Percentiles rank a stretch among this genome's conserved stretches.
Evolutionary conservation across 2,329 filamentous ascomycete genomes (phyloP).

Genomic region (Arthrinium puccinioides): DNA sequence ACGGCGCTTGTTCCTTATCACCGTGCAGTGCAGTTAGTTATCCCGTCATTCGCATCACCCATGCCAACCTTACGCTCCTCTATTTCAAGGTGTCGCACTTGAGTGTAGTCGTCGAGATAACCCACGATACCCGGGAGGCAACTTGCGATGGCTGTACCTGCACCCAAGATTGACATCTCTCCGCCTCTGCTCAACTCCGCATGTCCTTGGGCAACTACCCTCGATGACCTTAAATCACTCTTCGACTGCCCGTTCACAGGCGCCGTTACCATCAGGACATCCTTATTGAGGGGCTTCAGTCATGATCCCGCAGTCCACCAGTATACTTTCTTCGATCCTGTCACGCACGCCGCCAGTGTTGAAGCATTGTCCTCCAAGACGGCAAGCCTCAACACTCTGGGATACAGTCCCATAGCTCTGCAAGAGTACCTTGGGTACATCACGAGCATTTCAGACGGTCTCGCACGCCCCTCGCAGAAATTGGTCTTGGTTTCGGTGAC

Average conservation of each 20-base stretch:
- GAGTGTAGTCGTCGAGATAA: no score
- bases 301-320: constrained; percentile 56
- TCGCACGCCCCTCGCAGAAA: constrained; percentile 31
- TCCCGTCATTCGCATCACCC: no score
- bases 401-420: constrained; percentile 62
- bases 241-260: constrained; percentile 58
- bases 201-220: constrained; percentile 66
- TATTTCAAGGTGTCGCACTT: no score
- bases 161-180: constrained; percentile 34
- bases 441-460: constrained; percentile 30
- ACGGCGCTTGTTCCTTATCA: no score
- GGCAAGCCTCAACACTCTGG: constrained; percentile 61
- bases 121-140: no score
- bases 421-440: constrained; percentile 52
- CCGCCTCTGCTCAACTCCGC: constrained; percentile 70
- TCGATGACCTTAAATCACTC: constrained; percentile 52
- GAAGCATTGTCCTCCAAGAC: constrained; percentile 15
- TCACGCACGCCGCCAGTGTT: constrained; percentile 11
- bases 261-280: constrained; percentile 68
- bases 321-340: constrained; percentile 56
- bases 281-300: constrained; percentile 55
- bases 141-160: no score
- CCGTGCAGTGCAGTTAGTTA: no score
- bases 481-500: constrained; percentile 66
- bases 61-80: no score